Evolutionary conservation across 78 protist species (phyloP).

Genomic region (Capsaspora owczarzaki): DNA sequence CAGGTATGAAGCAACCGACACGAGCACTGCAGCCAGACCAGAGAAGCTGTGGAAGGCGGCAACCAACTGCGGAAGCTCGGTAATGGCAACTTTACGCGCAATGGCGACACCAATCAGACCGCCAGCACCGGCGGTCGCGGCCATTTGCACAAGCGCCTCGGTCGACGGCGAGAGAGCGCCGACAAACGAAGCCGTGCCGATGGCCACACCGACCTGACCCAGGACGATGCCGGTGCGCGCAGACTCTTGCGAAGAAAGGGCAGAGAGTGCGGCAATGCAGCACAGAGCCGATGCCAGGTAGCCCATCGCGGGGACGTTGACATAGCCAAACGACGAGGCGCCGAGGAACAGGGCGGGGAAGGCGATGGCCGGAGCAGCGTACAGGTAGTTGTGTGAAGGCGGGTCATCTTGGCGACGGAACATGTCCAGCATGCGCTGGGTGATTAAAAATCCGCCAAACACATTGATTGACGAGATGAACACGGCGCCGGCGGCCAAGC

Average conservation of each 20-base stretch:
- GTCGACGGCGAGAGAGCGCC: neutral
- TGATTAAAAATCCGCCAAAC: constrained; percentile 92
- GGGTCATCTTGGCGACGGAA: constrained; percentile 44
- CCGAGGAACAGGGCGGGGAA: neutral
- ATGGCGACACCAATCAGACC: constrained; percentile 39
- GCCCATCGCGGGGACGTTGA: neutral
- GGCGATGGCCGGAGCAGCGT: neutral
- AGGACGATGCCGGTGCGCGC: constrained; percentile 38
- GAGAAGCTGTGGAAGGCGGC: constrained; percentile 75
- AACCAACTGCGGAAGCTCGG: constrained; percentile 68
- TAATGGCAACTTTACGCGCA: constrained; percentile 28
- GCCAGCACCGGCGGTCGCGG: neutral
- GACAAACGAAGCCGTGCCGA: constrained; percentile 38
- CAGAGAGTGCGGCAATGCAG: constrained; percentile 22
- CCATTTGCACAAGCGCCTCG: neutral
- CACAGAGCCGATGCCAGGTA: neutral
- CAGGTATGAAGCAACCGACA: constrained; percentile 16
- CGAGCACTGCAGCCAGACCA: constrained; percentile 67
- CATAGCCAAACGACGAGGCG: neutral
- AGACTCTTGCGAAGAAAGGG: constrained; percentile 29
- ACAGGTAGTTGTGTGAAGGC: neutral
- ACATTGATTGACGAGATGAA: constrained; percentile 81
- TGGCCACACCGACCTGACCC: constrained; percentile 50
- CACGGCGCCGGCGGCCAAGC: constrained; percentile 67
- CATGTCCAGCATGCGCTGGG: constrained; percentile 93